A percentile compares a stretch with the other conserved stretches of the same genome.
Conservation (phyloP, 1,284 basidiomycete genomes). For the Neotropicomus parvogracilis region DNA sequence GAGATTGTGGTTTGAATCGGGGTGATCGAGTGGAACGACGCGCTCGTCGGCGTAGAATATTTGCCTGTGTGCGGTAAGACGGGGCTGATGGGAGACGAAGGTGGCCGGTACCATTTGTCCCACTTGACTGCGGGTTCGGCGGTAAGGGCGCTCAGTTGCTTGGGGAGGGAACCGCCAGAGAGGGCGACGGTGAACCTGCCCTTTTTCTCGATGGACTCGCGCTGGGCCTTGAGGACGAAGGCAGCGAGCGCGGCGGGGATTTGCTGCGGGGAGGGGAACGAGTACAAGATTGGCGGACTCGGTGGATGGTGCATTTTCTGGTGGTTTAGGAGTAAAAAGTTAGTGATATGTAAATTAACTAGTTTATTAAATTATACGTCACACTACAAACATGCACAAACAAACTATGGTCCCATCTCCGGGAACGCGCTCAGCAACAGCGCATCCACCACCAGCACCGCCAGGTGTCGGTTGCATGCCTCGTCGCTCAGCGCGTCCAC, state of each 20-base stretch:
- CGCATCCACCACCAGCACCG: constrained; percentile 62
- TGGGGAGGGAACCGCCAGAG: constrained; percentile 91
- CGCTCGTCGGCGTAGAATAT: constrained; percentile 98
- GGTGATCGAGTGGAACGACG: constrained; percentile 87
- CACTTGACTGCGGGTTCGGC: constrained; percentile 78
- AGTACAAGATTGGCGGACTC: constrained; percentile 70
- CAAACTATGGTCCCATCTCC: constrained; percentile 46
- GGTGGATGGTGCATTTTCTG: constrained; percentile 50
- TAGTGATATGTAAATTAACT: too few relatives aligned
- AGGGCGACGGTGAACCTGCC: constrained; percentile 90
- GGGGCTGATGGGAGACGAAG: not conserved
- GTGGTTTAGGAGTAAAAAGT: constrained; percentile 13
- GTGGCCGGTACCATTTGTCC: constrained; percentile 78
- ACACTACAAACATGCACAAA: constrained; percentile 28
- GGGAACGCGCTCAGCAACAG: constrained; percentile 62
- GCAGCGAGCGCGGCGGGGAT: constrained; percentile 69
- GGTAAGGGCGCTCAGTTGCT: constrained; percentile 76
- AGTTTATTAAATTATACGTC: constrained; percentile 16
- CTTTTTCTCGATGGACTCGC: constrained; percentile 84
- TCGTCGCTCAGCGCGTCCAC: constrained; percentile 56
- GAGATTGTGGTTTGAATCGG: constrained; percentile 87
- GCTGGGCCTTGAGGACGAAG: constrained; percentile 87
- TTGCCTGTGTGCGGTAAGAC: constrained; percentile 60
- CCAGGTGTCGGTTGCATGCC: constrained; percentile 65
- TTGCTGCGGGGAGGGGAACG: constrained; percentile 58